Conservation (phyloP, 176 grass and related monocot genomes). For the Poa pratensis region DNA sequence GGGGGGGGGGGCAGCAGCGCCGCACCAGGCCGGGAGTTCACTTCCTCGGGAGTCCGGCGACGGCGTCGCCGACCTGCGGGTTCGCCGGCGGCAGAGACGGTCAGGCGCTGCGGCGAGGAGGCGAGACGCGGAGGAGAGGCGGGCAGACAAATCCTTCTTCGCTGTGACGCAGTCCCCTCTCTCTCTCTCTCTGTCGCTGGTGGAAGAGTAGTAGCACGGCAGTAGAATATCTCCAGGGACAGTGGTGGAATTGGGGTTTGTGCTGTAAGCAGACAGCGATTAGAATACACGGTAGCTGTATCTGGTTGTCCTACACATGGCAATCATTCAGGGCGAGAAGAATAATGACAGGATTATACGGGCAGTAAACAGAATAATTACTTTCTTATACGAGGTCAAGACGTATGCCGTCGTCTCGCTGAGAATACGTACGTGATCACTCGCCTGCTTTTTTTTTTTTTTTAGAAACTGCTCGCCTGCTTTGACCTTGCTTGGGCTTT, state of each 20-base stretch:
- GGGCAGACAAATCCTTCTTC: background rate
- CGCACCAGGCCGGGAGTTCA: background rate
- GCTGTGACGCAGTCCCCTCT: conserved; percentile 13
- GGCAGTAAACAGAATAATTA: background rate
- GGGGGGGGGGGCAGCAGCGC: background rate
- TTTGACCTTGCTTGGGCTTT: background rate
- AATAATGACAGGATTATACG: background rate
- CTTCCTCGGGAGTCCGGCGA: background rate
- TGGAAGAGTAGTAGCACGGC: background rate
- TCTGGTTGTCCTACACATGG: conserved; percentile 36
- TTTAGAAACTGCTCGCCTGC: background rate
- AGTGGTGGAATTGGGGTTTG: conserved; percentile 26
- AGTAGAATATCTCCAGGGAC: background rate
- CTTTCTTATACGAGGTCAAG: too few species aligned
- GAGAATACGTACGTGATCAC: background rate
- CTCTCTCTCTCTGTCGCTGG: background rate
- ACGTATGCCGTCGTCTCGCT: background rate
- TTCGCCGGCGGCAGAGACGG: background rate
- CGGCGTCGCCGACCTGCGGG: background rate
- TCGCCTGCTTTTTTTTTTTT: background rate
- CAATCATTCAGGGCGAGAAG: conserved; percentile 19
- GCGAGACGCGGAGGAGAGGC: background rate
- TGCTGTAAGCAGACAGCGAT: background rate
- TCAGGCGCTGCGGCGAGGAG: background rate
- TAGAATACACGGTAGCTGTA: conserved; percentile 7